A percentile compares a stretch with the other conserved stretches of the same genome.
These are phyloP conservation scores for Colletotrichum melonis DNA, from an alignment of 2,329 filamentous ascomycete species.

Conservation along the genomic window DNA sequence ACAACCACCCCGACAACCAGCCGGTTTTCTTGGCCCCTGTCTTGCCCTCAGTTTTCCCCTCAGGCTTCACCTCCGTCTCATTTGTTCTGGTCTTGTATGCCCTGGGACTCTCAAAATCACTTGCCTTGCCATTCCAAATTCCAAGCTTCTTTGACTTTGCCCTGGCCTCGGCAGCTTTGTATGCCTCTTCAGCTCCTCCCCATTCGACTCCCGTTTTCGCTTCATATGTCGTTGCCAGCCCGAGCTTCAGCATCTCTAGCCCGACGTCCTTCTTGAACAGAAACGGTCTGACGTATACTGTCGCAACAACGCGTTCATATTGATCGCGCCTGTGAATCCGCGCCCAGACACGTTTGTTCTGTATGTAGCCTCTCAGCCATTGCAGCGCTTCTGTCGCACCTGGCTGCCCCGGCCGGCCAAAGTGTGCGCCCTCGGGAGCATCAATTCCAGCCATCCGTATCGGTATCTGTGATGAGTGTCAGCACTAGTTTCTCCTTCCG, in stretches of 20 bases:
- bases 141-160: conserved; percentile 75
- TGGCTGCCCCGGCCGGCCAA: conserved; percentile 88
- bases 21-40: conserved; percentile 33
- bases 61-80: conserved; percentile 32
- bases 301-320: conserved; percentile 90
- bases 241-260: conserved; percentile 86
- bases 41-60: background rate
- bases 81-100: conserved; percentile 79
- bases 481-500: background rate
- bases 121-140: conserved; percentile 78
- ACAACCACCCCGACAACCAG: conserved; percentile 7
- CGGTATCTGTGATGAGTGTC: conserved; percentile 70
- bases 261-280: conserved; percentile 84
- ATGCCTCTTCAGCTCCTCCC: conserved; percentile 74
- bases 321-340: conserved; percentile 88
- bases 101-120: conserved; percentile 82
- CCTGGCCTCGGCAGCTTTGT: conserved; percentile 73
- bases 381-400: conserved; percentile 82
- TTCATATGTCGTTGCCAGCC: conserved; percentile 92
- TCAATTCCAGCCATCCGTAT: conserved; percentile 92
- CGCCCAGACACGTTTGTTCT: conserved; percentile 80
- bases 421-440: conserved; percentile 92
- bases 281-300: conserved; percentile 79
- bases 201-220: conserved; percentile 92
- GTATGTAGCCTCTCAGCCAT: conserved; percentile 82